Evolutionary conservation across 495 filamentous ascomycete species (phyloP).

Genomic region (Podospora comata): DNA sequence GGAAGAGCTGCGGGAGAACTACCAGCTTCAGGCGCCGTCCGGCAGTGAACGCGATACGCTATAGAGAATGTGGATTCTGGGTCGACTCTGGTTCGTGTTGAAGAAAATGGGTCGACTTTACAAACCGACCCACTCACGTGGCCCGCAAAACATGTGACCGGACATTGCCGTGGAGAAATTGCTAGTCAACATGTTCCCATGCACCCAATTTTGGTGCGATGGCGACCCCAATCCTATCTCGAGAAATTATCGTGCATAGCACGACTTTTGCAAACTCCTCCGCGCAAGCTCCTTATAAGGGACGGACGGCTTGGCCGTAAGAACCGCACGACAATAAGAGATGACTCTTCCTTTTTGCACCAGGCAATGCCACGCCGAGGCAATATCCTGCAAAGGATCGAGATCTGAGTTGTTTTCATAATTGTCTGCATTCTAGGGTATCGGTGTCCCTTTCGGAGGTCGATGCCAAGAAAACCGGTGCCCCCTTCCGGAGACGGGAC

Average conservation of each 20-base stretch:
- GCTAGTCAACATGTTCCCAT: constrained; percentile 22
- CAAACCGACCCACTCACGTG: constrained; percentile 10
- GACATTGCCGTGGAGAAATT: constrained; percentile 23
- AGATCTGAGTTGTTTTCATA: background rate
- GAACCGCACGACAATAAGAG: constrained; percentile 8
- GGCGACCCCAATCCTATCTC: background rate
- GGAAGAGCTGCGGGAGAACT: background rate
- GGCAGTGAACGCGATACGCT: background rate
- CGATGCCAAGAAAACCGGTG: background rate
- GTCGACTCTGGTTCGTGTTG: background rate
- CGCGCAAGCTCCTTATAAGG: background rate
- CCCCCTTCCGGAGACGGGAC: background rate
- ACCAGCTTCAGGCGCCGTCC: background rate
- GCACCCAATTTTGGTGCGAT: background rate
- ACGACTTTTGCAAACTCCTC: constrained; percentile 7
- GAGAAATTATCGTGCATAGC: constrained; percentile 13
- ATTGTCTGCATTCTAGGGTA: background rate
- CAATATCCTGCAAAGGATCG: background rate
- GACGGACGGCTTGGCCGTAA: background rate
- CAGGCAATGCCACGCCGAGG: background rate
- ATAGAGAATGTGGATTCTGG: background rate
- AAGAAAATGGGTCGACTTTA: constrained; percentile 23
- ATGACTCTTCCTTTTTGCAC: background rate
- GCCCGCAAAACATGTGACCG: constrained; percentile 30
- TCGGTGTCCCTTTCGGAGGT: background rate